phyloP scores from a whole-genome alignment of 169 alveolate genomes.

The Eimeria tenella region DNA sequence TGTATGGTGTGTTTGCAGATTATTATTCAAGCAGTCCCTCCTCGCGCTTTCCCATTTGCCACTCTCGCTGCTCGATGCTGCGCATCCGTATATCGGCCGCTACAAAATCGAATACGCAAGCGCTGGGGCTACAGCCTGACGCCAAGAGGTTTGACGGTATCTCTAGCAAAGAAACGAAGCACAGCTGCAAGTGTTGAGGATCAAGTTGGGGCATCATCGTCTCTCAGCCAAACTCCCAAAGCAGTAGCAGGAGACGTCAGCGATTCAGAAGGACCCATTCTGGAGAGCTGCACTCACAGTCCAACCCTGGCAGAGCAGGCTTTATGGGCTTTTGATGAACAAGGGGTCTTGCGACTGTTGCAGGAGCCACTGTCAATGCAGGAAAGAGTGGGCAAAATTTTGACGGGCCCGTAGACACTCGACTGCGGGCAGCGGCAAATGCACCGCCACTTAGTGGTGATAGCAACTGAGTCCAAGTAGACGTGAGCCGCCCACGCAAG shows the following conservation, averaged over 20 bases:
- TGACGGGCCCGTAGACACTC: neutral
- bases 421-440: neutral
- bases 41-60: slow-evolving; percentile 62
- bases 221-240: too few relatives aligned
- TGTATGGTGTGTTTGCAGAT: slow-evolving; percentile 15
- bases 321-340: slow-evolving; percentile 60
- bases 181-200: neutral
- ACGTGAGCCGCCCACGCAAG: too few relatives aligned
- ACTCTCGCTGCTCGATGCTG: slow-evolving; percentile 62
- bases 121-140: slow-evolving; percentile 62
- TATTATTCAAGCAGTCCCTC: slow-evolving; percentile 27
- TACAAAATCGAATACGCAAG: slow-evolving; percentile 25
- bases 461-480: too few relatives aligned
- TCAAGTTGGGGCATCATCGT: neutral
- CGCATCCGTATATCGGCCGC: slow-evolving; percentile 48
- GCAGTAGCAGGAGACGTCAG: too few relatives aligned
- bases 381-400: slow-evolving; percentile 46
- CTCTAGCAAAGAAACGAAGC: neutral
- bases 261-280: too few relatives aligned
- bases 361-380: slow-evolving; percentile 71
- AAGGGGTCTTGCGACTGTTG: slow-evolving; percentile 57
- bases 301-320: neutral
- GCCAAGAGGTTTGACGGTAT: slow-evolving; percentile 28
- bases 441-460: too few relatives aligned
- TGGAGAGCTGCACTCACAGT: too few relatives aligned